Evolutionary conservation across 306 rosid genomes (phyloP).

Genomic region (Datisca glomerata): DNA sequence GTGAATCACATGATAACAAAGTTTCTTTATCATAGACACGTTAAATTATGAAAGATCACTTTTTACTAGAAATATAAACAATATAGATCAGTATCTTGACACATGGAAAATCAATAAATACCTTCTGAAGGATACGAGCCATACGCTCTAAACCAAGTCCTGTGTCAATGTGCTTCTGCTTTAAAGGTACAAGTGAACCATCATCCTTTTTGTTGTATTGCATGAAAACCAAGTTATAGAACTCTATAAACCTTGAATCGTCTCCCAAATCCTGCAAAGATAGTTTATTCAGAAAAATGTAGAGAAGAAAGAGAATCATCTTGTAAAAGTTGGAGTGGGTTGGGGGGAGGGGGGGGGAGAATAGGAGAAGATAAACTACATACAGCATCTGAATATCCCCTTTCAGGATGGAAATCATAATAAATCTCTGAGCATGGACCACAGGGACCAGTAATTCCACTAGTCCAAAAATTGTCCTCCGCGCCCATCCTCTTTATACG

Average conservation of each 20-base stretch:
- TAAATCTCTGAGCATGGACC: conserved; percentile 97
- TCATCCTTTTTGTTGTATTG: conserved; percentile 83
- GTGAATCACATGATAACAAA: conserved; percentile 12
- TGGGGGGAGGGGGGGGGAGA: too few relatives aligned
- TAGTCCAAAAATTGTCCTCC: conserved; percentile 93
- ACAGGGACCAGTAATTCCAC: conserved; percentile 91
- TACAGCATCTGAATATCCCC: conserved; percentile 54
- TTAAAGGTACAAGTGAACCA: conserved; percentile 77
- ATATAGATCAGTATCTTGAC: neutral
- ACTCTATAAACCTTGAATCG: conserved; percentile 79
- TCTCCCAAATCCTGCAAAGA: conserved; percentile 72
- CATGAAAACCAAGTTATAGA: conserved; percentile 93
- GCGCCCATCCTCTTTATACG: conserved; percentile 85
- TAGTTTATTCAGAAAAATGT: conserved; percentile 9
- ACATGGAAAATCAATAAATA: conserved; percentile 18
- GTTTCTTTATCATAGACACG: too few relatives aligned
- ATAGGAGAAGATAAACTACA: conserved; percentile 16
- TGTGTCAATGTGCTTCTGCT: conserved; percentile 87
- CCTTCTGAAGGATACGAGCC: conserved; percentile 95
- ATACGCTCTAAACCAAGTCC: conserved; percentile 94
- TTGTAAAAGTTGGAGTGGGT: too few relatives aligned
- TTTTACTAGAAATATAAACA: neutral
- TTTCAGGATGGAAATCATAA: conserved; percentile 85
- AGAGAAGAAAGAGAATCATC: conserved; percentile 1
- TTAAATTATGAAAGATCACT: neutral